A percentile compares a stretch with the other conserved stretches of the same genome.
These are phyloP conservation scores for Sugiyamaella marilandica DNA, from an alignment of 805 yeast genomes.

Conservation along the genomic window DNA sequence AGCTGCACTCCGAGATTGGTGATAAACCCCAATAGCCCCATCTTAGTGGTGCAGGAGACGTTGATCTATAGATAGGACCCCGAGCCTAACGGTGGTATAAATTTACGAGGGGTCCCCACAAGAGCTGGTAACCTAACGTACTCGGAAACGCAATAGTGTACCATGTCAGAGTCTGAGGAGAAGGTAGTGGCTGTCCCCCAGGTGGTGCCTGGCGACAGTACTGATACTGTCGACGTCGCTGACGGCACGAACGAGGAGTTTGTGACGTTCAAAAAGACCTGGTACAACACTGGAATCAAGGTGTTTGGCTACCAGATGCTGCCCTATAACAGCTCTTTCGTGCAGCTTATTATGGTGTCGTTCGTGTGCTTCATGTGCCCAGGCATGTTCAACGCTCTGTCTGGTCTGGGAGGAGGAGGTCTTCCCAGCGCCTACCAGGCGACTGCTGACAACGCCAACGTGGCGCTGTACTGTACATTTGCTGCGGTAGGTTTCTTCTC, in stretches of 20 bases:
- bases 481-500: slow-evolving; percentile 51
- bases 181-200: background rate
- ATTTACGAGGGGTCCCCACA: background rate
- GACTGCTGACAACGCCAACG: slow-evolving; percentile 34
- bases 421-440: slow-evolving; percentile 20
- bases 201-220: background rate
- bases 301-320: slow-evolving; percentile 31
- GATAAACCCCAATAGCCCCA: background rate
- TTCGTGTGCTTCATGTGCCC: slow-evolving; percentile 46
- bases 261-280: slow-evolving; percentile 7
- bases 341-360: slow-evolving; percentile 43
- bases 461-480: slow-evolving; percentile 51
- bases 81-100: background rate
- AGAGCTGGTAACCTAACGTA: background rate
- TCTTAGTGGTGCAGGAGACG: background rate
- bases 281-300: slow-evolving; percentile 25
- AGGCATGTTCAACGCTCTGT: slow-evolving; percentile 33
- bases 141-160: background rate
- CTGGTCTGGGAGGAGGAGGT: slow-evolving; percentile 17
- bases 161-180: background rate
- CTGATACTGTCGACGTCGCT: background rate
- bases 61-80: background rate
- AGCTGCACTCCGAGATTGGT: background rate
- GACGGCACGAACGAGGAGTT: background rate
- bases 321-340: slow-evolving; percentile 36